Conservation (phyloP, 2,329 filamentous ascomycete species). For the Coccinonectria pachysandricola region DNA sequence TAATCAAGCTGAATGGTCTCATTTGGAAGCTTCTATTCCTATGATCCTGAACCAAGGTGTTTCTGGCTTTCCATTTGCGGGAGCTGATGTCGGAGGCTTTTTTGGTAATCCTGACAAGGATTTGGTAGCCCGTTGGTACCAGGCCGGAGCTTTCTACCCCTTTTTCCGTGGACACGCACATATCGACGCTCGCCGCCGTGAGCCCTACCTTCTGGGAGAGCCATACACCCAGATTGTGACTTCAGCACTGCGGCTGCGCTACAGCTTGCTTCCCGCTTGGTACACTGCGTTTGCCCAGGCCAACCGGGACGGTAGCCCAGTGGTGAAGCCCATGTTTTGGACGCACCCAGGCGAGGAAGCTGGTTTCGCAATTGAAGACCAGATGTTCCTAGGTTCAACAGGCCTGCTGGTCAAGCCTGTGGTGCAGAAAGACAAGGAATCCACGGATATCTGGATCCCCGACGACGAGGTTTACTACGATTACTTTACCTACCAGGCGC, state of each 20-base stretch:
- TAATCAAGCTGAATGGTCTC: conserved; percentile 87
- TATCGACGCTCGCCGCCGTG: conserved; percentile 87
- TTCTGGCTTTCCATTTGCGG: conserved; percentile 84
- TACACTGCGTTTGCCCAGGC: conserved; percentile 96
- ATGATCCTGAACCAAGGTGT: conserved; percentile 94
- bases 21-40: conserved; percentile 78
- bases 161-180: conserved; percentile 98
- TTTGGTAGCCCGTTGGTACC: conserved; percentile 88
- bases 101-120: conserved; percentile 95
- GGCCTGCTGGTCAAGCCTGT: conserved; percentile 91
- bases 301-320: conserved; percentile 70
- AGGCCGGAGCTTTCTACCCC: conserved; percentile 91
- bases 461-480: conserved; percentile 89
- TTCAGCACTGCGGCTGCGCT: conserved; percentile 77
- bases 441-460: conserved; percentile 74
- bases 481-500: conserved; percentile 78
- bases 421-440: conserved; percentile 62
- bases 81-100: conserved; percentile 94
- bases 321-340: conserved; percentile 88
- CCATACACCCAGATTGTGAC: conserved; percentile 82
- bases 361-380: conserved; percentile 84
- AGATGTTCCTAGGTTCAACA: conserved; percentile 81
- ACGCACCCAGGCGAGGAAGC: conserved; percentile 76
- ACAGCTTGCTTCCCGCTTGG: conserved; percentile 83
- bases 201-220: conserved; percentile 80